These are phyloP conservation scores for Lagenaria siceraria DNA, from an alignment of 306 rosid species.

Conservation along the genomic window DNA sequence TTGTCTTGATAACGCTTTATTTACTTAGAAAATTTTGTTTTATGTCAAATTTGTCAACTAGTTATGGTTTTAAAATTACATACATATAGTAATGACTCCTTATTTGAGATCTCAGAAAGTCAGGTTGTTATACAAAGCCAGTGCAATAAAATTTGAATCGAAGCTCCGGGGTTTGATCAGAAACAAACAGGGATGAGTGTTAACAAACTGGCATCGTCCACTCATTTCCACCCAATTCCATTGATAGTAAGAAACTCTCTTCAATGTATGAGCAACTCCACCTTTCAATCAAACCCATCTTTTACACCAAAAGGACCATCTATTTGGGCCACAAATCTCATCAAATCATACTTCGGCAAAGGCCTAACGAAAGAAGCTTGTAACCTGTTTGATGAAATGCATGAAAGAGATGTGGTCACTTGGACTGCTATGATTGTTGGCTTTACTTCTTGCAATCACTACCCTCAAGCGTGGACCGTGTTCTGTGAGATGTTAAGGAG, in stretches of 20 bases:
- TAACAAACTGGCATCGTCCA: slow-evolving; percentile 11
- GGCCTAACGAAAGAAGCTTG: slow-evolving; percentile 42
- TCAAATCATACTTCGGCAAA: slow-evolving; percentile 23
- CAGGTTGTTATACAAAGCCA: too few relatives aligned
- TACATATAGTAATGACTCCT: too few relatives aligned
- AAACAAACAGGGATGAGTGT: slow-evolving; percentile 13
- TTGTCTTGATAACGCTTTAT: too few relatives aligned
- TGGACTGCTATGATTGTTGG: slow-evolving; percentile 76
- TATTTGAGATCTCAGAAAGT: too few relatives aligned
- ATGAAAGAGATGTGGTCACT: slow-evolving; percentile 38
- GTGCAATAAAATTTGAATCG: neutral
- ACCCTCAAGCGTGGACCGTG: slow-evolving; percentile 34
- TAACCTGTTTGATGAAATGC: slow-evolving; percentile 57
- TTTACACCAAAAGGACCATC: slow-evolving; percentile 22
- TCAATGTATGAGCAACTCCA: slow-evolving; percentile 2
- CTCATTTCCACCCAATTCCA: slow-evolving; percentile 29
- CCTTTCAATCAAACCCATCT: slow-evolving; percentile 15
- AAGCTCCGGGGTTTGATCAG: neutral
- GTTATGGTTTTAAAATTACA: too few relatives aligned
- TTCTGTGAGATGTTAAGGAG: slow-evolving; percentile 39
- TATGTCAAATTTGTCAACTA: too few relatives aligned
- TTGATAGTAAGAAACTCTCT: slow-evolving; percentile 28
- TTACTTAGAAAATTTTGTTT: too few relatives aligned
- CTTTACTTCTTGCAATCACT: slow-evolving; percentile 33
- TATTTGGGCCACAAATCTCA: slow-evolving; percentile 36